Conservation (phyloP, 2,329 filamentous ascomycete genomes). For the Beauveria bassiana region DNA sequence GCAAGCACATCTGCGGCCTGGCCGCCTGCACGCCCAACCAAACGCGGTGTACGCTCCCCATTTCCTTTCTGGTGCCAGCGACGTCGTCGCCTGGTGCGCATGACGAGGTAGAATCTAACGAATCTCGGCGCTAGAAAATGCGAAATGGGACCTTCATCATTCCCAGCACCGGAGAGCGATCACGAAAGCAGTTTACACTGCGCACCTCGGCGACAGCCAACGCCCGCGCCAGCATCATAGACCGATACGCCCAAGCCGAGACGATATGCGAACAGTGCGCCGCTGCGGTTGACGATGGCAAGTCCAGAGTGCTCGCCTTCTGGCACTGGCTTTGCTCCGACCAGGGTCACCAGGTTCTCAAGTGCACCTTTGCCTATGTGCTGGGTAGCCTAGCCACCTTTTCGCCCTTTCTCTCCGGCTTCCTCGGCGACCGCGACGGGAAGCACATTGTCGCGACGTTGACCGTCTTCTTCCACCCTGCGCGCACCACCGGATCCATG, state of each 20-base stretch:
- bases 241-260: slow-evolving; percentile 12
- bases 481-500: slow-evolving; percentile 81
- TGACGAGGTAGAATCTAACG: neutral
- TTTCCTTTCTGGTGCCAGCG: neutral
- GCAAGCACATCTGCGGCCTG: slow-evolving; percentile 5
- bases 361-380: slow-evolving; percentile 85
- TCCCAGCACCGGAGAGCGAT: slow-evolving; percentile 76
- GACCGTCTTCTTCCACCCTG: slow-evolving; percentile 91
- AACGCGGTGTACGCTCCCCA: slow-evolving; percentile 7
- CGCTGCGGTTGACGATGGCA: slow-evolving; percentile 14
- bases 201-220: slow-evolving; percentile 38
- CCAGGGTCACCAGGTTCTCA: slow-evolving; percentile 72
- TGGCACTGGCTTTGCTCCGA: slow-evolving; percentile 61
- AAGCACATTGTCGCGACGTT: slow-evolving; percentile 93
- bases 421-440: slow-evolving; percentile 77
- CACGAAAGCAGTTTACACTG: slow-evolving; percentile 71
- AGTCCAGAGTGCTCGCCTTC: slow-evolving; percentile 30
- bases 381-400: slow-evolving; percentile 83
- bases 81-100: neutral
- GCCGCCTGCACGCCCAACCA: slow-evolving; percentile 8
- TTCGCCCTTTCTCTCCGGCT: slow-evolving; percentile 60
- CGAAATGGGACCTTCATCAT: slow-evolving; percentile 83
- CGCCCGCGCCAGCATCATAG: slow-evolving; percentile 19
- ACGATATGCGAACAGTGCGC: slow-evolving; percentile 14
- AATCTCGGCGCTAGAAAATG: slow-evolving; percentile 50